A percentile compares a stretch with the other conserved stretches of the same genome.
Conservation (phyloP, 108 stramenopile genomes). For the Fragilaria radians region DNA sequence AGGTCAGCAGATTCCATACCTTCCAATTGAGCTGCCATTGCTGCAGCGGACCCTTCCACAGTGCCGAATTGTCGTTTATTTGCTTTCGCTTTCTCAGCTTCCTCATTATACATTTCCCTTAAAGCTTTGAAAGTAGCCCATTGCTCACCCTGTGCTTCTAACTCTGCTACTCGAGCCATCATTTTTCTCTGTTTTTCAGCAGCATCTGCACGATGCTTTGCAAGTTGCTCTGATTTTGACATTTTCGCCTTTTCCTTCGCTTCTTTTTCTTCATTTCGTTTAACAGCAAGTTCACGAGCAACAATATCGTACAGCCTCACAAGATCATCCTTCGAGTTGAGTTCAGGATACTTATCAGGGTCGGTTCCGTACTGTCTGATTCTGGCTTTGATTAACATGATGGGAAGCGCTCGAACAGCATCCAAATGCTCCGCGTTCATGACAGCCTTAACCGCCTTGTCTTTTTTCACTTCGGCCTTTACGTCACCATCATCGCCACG, state of each 20-base stretch:
- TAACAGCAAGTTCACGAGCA: constrained; percentile 56
- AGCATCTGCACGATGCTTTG: constrained; percentile 40
- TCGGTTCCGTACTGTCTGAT: constrained; percentile 62
- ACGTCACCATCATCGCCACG: constrained; percentile 48
- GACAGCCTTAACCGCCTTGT: constrained; percentile 33
- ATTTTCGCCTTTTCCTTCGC: constrained; percentile 46
- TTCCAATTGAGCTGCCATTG: constrained; percentile 69
- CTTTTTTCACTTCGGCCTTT: constrained; percentile 21
- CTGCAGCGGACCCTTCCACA: constrained; percentile 60
- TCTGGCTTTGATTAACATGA: constrained; percentile 53
- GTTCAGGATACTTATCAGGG: constrained; percentile 74
- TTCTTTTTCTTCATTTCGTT: constrained; percentile 45
- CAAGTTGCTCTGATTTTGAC: constrained; percentile 42
- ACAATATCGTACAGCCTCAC: constrained; percentile 77
- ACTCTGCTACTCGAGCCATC: constrained; percentile 51
- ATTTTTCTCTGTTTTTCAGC: constrained; percentile 63
- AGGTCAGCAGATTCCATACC: constrained; percentile 74
- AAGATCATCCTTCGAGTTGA: constrained; percentile 77
- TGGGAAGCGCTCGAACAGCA: constrained; percentile 38
- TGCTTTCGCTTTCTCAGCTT: constrained; percentile 57
- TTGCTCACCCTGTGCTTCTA: constrained; percentile 73
- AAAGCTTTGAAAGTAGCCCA: constrained; percentile 85
- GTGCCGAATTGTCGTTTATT: constrained; percentile 35
- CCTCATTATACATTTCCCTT: constrained; percentile 67
- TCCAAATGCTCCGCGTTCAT: constrained; percentile 54